phyloP scores from a whole-genome alignment of 2,329 filamentous ascomycete species.

The Biscogniauxia marginata region DNA sequence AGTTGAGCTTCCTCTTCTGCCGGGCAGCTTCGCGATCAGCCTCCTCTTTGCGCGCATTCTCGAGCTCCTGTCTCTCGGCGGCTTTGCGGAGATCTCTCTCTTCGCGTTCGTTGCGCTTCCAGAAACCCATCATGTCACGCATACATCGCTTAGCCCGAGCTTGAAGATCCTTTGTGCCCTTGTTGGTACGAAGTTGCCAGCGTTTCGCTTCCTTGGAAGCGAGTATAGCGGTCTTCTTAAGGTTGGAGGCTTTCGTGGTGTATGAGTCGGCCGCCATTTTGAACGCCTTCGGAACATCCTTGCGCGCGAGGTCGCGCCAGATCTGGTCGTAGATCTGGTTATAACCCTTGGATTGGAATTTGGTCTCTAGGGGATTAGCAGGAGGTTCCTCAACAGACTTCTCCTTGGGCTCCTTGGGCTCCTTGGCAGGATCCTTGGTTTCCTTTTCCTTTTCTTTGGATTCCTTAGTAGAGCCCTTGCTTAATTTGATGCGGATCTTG shows the following conservation, averaged over 20 bases:
- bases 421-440: slow-evolving; percentile 40
- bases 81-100: slow-evolving; percentile 92
- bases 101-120: slow-evolving; percentile 98
- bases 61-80: slow-evolving; percentile 92
- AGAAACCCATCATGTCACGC: slow-evolving; percentile 99
- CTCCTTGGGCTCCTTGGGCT: slow-evolving; percentile 42
- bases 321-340: slow-evolving; percentile 98
- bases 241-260: slow-evolving; percentile 85
- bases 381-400: slow-evolving; percentile 35
- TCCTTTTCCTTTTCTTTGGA: slow-evolving; percentile 44
- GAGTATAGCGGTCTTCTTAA: slow-evolving; percentile 95
- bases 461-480: slow-evolving; percentile 44
- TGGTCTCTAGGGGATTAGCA: slow-evolving; percentile 53
- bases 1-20: slow-evolving; percentile 98
- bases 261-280: slow-evolving; percentile 85
- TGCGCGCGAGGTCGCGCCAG: slow-evolving; percentile 89
- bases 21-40: slow-evolving; percentile 95
- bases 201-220: slow-evolving; percentile 96
- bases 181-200: slow-evolving; percentile 97
- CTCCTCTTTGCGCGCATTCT: slow-evolving; percentile 94
- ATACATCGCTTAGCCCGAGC: slow-evolving; percentile 96
- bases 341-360: slow-evolving; percentile 86
- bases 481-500: slow-evolving; percentile 63
- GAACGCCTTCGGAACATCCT: slow-evolving; percentile 89
- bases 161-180: slow-evolving; percentile 96